Evolutionary conservation across 345 rosid genomes (phyloP), one percentile per base, ranked within the genome.

Genomic region (Melastoma malabathricum): DNA sequence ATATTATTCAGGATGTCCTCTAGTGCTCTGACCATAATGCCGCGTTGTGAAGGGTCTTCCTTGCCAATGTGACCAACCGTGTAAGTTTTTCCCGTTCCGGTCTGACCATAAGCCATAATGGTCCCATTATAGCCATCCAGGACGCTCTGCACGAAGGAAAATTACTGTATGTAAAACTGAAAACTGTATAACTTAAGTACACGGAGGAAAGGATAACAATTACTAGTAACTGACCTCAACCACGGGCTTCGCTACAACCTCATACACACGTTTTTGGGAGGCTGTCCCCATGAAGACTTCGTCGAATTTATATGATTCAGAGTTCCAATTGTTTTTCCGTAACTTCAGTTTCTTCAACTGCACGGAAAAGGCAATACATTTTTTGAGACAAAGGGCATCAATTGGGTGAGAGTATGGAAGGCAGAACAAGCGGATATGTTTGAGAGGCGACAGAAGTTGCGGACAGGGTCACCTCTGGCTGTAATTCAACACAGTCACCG

Each of bases 21-120:
- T 0, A 90, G 58, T 58, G 94, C 84, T 74, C 98, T 78, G 59
- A 86, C 89, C 94, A 90, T 80, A 52, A 86, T 83, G 43, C 94
- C 96, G 67, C 94, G 94, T 75, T 90, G 84, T 22, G 96, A 78
- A 6, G 73, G 73, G 75, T 86, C 96, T 52, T 80, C 78, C 69
- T 82, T 83, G 44, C 96, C 94, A 45, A 90, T 68, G 62, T 69
- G 78, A 3, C 96, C 98, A 19, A 86, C 86, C 1, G 96, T 86
- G 62, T 81, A 83, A 44, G 98, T 90, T 68, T 90, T 90, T 18
- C 98, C 96, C 0, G 86, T 90, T 13, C 96, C 96, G 0, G 96
- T 90, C 75, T 90, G 98, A 62, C 98, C 98, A 10, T 90, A 90
- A 55, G 96, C 98, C 98, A 90, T 86, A 48, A 90, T 74, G 3